Evolutionary conservation across 139 green algal genomes (phyloP).

Genomic region (Edaphochlamys debaryana): DNA sequence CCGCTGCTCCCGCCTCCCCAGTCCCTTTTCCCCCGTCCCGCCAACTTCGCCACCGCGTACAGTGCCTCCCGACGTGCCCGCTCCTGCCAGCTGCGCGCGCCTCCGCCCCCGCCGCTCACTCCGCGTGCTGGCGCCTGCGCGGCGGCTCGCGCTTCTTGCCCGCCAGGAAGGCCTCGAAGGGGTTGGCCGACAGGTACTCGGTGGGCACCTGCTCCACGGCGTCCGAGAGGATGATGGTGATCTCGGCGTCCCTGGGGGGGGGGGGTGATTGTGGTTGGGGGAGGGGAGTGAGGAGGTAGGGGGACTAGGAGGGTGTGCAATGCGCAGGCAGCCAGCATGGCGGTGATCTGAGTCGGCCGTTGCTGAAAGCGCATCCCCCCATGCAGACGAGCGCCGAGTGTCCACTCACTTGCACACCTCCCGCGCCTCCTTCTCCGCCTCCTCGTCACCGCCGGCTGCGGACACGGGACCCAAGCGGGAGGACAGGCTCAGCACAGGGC

Average conservation of each 20-base stretch:
- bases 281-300: neutral
- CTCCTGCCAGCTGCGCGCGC: too few relatives aligned
- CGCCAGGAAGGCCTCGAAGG: constrained; percentile 7
- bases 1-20: too few relatives aligned
- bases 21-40: too few relatives aligned
- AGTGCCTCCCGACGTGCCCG: too few relatives aligned
- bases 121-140: neutral
- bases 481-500: neutral
- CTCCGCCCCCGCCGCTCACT: too few relatives aligned
- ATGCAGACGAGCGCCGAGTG: neutral
- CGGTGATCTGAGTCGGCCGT: neutral
- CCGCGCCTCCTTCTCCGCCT: constrained; percentile 70
- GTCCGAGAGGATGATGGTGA: constrained; percentile 36
- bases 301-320: neutral
- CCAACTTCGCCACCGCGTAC: too few relatives aligned
- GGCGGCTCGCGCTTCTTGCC: neutral
- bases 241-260: constrained; percentile 38
- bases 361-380: neutral
- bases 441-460: constrained; percentile 68
- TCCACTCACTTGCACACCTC: constrained; percentile 62
- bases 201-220: neutral
- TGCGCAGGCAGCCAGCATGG: neutral
- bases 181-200: constrained; percentile 32
- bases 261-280: neutral
- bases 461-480: neutral